phyloP scores from a whole-genome alignment of 257 asterid species.

The Fraxinus anomala region DNA sequence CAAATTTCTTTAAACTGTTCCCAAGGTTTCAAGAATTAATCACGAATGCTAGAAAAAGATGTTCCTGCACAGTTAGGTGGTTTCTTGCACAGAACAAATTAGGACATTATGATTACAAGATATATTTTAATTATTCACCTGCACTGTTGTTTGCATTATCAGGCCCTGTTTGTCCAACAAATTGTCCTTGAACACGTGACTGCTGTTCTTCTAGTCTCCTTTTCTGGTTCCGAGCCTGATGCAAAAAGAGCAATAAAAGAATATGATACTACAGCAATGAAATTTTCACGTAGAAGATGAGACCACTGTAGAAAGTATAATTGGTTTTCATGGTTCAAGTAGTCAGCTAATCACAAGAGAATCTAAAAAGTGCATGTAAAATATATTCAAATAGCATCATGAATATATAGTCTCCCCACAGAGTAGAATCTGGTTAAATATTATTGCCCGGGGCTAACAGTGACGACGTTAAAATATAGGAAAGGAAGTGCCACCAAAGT shows the following conservation, averaged over 20 bases:
- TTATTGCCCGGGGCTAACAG: not conserved
- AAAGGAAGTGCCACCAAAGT: not conserved
- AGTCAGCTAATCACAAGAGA: not conserved
- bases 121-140: slow-evolving; percentile 35
- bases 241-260: slow-evolving; percentile 15
- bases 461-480: not conserved
- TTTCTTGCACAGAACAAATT: not conserved
- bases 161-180: slow-evolving; percentile 48
- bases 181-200: slow-evolving; percentile 64
- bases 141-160: slow-evolving; percentile 48
- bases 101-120: not conserved
- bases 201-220: slow-evolving; percentile 71
- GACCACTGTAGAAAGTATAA: slow-evolving; percentile 10
- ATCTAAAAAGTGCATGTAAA: not conserved
- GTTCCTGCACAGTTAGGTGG: not conserved
- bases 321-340: not conserved
- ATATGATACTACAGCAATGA: not conserved
- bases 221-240: slow-evolving; percentile 57
- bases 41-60: not conserved
- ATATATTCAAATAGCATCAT: not conserved
- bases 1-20: not conserved
- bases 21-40: not conserved
- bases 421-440: not conserved
- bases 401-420: not conserved
- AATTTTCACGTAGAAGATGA: not conserved